Evolutionary conservation across 306 rosid genomes (phyloP).

Genomic region (Cicer judaicum): DNA sequence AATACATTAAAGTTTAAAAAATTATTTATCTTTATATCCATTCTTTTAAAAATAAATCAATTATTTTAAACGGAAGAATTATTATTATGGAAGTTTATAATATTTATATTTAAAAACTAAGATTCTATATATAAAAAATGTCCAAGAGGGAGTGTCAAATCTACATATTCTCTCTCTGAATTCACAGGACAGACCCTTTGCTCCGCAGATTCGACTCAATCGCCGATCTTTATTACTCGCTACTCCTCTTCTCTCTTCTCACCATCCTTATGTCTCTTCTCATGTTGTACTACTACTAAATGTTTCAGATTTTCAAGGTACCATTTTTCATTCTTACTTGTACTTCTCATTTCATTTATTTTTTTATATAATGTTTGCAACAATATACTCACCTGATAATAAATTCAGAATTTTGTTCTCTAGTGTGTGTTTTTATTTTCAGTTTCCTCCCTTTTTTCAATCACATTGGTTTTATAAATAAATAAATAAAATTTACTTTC

Average conservation of each 20-base stretch:
- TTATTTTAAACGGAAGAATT: too few relatives aligned
- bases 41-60: too few relatives aligned
- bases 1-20: too few relatives aligned
- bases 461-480: constrained; percentile 46
- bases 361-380: not conserved
- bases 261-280: constrained; percentile 52
- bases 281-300: constrained; percentile 46
- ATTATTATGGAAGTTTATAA: too few relatives aligned
- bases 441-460: not conserved
- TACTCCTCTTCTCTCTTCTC: constrained; percentile 64
- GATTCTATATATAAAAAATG: not conserved
- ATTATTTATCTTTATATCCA: too few relatives aligned
- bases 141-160: constrained; percentile 93
- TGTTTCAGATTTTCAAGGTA: constrained; percentile 95
- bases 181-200: constrained; percentile 53
- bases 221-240: constrained; percentile 61
- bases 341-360: not conserved
- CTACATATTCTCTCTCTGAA: constrained; percentile 75
- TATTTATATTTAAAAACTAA: too few relatives aligned
- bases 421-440: constrained; percentile 31
- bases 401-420: constrained; percentile 44
- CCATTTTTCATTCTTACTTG: constrained; percentile 34
- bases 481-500: not conserved
- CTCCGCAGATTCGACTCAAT: constrained; percentile 77
- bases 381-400: constrained; percentile 10